Percentiles rank a stretch among this genome's conserved stretches.
Conservation (phyloP, 768 basidiomycete genomes). For the Pluteus cervinus region DNA sequence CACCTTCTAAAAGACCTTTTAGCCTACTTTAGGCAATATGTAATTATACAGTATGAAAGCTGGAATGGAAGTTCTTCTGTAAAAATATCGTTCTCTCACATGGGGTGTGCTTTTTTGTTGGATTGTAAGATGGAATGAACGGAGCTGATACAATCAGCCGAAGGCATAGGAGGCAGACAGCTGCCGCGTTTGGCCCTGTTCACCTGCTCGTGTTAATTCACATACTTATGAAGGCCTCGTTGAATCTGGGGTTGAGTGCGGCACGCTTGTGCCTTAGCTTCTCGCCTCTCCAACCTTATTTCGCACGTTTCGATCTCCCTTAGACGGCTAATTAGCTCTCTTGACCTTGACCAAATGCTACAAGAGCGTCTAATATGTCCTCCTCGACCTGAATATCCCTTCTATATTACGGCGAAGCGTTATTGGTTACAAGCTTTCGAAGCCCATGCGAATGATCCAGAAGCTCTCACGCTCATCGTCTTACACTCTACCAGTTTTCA, state of each 20-base stretch:
- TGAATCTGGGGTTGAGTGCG: not conserved
- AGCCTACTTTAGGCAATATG: too few relatives aligned
- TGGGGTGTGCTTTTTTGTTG: too few relatives aligned
- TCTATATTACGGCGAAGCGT: slow-evolving; percentile 51
- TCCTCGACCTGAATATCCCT: slow-evolving; percentile 37
- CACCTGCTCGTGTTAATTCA: slow-evolving; percentile 1
- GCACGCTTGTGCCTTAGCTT: not conserved
- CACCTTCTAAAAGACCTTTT: slow-evolving; percentile 24
- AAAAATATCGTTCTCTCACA: too few relatives aligned
- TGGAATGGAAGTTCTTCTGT: too few relatives aligned
- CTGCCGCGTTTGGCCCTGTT: slow-evolving; percentile 1
- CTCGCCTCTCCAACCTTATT: not conserved
- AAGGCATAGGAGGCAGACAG: too few relatives aligned
- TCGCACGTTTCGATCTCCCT: not conserved
- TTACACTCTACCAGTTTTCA: slow-evolving; percentile 70
- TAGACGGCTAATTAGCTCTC: not conserved
- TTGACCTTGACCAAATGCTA: not conserved
- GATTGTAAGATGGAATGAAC: too few relatives aligned
- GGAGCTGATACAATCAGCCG: too few relatives aligned
- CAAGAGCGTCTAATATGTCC: slow-evolving; percentile 21
- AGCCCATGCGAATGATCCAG: slow-evolving; percentile 25
- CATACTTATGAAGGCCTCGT: slow-evolving; percentile 1
- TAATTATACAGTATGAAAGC: too few relatives aligned
- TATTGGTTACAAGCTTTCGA: slow-evolving; percentile 42
- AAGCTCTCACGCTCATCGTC: slow-evolving; percentile 52